Evolutionary conservation across 2,329 filamentous ascomycete genomes (phyloP).

Genomic region (Trichoderma oligosporum): DNA sequence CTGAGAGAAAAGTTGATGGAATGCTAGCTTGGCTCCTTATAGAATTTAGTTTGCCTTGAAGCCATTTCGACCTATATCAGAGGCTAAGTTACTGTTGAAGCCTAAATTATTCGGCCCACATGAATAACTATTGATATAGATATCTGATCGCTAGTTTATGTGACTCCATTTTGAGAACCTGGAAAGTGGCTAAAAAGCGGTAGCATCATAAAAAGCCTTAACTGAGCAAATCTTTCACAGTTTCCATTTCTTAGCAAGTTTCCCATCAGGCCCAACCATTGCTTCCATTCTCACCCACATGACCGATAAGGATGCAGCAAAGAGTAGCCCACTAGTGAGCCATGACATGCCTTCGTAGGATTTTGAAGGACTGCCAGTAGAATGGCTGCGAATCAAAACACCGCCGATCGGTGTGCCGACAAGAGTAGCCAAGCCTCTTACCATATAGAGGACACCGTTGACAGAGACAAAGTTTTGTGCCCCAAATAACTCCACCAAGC

Average conservation of each 20-base stretch:
- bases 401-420: conserved; percentile 7
- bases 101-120: too few relatives aligned
- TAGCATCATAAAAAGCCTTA: neutral
- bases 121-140: too few relatives aligned
- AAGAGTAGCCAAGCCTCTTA: conserved; percentile 2
- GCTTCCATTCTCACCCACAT: conserved; percentile 11
- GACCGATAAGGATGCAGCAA: neutral
- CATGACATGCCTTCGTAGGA: conserved; percentile 7
- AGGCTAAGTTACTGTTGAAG: too few relatives aligned
- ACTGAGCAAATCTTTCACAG: neutral
- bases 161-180: neutral
- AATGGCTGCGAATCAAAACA: conserved; percentile 11
- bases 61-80: too few relatives aligned
- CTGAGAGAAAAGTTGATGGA: too few relatives aligned
- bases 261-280: neutral
- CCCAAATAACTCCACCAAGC: conserved; percentile 8
- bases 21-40: too few relatives aligned
- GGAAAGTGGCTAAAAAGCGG: neutral
- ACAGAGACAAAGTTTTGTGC: neutral
- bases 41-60: too few relatives aligned
- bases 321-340: neutral
- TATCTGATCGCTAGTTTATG: too few relatives aligned
- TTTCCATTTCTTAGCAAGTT: conserved; percentile 11
- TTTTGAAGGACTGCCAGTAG: neutral
- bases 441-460: conserved; percentile 9